phyloP scores from a whole-genome alignment of 1,284 basidiomycete genomes.

The Melampsora americana region DNA sequence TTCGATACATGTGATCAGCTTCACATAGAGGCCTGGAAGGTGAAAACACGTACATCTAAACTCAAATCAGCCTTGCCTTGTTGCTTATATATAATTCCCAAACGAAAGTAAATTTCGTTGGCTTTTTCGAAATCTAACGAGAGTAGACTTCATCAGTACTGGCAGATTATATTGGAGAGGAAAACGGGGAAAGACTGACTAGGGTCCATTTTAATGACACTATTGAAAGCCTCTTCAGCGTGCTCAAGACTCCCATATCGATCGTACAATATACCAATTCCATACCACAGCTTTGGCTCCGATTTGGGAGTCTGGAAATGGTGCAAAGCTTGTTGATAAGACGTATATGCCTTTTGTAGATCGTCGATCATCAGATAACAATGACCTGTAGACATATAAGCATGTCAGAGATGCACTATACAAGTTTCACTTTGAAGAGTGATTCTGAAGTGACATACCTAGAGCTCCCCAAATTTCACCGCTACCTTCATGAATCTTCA shows the following conservation, averaged over 20 bases:
- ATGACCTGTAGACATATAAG: slow-evolving; percentile 61
- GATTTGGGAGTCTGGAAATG: slow-evolving; percentile 93
- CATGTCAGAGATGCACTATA: slow-evolving; percentile 49
- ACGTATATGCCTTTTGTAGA: slow-evolving; percentile 94
- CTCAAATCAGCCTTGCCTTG: slow-evolving; percentile 85
- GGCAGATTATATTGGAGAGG: not conserved
- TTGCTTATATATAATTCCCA: slow-evolving; percentile 99
- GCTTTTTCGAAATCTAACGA: slow-evolving; percentile 89
- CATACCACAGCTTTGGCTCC: slow-evolving; percentile 99
- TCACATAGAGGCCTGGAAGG: not conserved
- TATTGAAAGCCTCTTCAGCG: slow-evolving; percentile 96
- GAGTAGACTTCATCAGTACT: not conserved
- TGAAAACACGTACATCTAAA: slow-evolving; percentile 60
- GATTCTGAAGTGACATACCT: slow-evolving; percentile 59
- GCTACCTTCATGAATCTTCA: slow-evolving; percentile 77
- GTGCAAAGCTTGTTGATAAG: slow-evolving; percentile 97
- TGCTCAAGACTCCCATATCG: slow-evolving; percentile 97
- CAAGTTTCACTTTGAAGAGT: slow-evolving; percentile 48
- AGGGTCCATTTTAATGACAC: slow-evolving; percentile 93
- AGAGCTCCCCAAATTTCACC: slow-evolving; percentile 92
- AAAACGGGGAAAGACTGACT: slow-evolving; percentile 59
- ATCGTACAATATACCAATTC: slow-evolving; percentile 97
- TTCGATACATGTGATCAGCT: slow-evolving; percentile 22
- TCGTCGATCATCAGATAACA: slow-evolving; percentile 99
- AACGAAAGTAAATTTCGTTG: slow-evolving; percentile 95